Conservation (phyloP, 1,284 basidiomycete genomes). For the Veloporphyrellus conicus region DNA sequence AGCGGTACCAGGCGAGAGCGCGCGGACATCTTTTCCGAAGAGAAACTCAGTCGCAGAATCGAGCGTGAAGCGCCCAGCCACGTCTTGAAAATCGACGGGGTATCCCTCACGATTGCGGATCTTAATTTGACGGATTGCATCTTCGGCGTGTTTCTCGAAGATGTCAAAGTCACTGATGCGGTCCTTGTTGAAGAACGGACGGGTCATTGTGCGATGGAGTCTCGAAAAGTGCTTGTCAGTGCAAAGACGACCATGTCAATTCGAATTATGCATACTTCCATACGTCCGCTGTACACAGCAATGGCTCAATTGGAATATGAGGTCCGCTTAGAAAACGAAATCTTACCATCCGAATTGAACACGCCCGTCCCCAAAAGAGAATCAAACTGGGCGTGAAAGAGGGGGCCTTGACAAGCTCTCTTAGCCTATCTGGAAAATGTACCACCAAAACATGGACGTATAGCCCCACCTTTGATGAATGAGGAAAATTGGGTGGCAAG, state of each 20-base stretch:
- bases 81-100: conserved; percentile 50
- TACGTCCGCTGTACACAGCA: conserved; percentile 39
- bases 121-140: conserved; percentile 39
- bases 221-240: conserved; percentile 22
- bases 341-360: conserved; percentile 56
- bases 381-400: conserved; percentile 28
- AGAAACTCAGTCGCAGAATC: conserved; percentile 51
- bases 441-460: background rate
- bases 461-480: conserved; percentile 40
- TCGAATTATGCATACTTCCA: conserved; percentile 44
- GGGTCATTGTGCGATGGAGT: conserved; percentile 55
- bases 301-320: background rate
- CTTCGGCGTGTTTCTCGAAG: conserved; percentile 46
- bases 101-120: conserved; percentile 39
- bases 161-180: conserved; percentile 52
- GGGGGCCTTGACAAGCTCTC: conserved; percentile 14
- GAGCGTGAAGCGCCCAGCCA: conserved; percentile 43
- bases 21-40: conserved; percentile 40
- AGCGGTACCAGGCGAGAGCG: conserved; percentile 34
- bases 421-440: conserved; percentile 3
- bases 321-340: background rate
- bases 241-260: background rate
- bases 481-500: conserved; percentile 39
- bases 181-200: conserved; percentile 55
- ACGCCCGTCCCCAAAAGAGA: conserved; percentile 51